phyloP scores from a whole-genome alignment of 1,139 yeast species.

The Sugiyamaella neomexicana region DNA sequence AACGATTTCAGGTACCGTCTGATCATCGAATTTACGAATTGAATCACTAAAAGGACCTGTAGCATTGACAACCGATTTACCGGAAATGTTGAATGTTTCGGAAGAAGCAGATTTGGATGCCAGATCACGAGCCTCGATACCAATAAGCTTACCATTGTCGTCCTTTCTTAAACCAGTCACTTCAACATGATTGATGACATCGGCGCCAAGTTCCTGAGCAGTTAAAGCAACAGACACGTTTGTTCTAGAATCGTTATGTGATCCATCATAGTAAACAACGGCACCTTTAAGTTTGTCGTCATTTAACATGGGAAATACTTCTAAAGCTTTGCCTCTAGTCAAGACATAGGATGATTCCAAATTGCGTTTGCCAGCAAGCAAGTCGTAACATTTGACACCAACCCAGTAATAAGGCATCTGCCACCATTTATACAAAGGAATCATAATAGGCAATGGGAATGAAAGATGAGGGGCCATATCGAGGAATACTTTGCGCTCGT shows the following conservation, averaged over 20 bases:
- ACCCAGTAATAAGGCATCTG: conserved; percentile 91
- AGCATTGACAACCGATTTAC: conserved; percentile 83
- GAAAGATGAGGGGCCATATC: conserved; percentile 93
- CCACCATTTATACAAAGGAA: conserved; percentile 95
- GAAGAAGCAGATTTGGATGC: conserved; percentile 42
- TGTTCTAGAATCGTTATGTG: conserved; percentile 91
- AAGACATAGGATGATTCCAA: conserved; percentile 76
- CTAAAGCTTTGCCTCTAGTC: conserved; percentile 64
- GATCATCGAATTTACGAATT: conserved; percentile 80
- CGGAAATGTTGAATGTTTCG: conserved; percentile 47
- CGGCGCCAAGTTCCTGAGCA: conserved; percentile 86
- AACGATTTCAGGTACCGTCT: conserved; percentile 63
- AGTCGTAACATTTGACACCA: conserved; percentile 90
- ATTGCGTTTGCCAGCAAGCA: conserved; percentile 89
- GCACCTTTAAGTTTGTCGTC: conserved; percentile 81
- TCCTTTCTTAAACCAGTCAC: conserved; percentile 75
- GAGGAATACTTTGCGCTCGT: conserved; percentile 86
- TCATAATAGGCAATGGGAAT: conserved; percentile 85
- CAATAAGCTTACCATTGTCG: conserved; percentile 59
- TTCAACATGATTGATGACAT: conserved; percentile 82
- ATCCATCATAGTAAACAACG: conserved; percentile 91
- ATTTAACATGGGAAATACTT: conserved; percentile 87
- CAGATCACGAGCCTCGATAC: conserved; percentile 73
- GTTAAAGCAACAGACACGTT: conserved; percentile 83
- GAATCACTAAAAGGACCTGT: conserved; percentile 93